phyloP scores from a whole-genome alignment of 208 protist species.

The Trypanosoma mega region DNA sequence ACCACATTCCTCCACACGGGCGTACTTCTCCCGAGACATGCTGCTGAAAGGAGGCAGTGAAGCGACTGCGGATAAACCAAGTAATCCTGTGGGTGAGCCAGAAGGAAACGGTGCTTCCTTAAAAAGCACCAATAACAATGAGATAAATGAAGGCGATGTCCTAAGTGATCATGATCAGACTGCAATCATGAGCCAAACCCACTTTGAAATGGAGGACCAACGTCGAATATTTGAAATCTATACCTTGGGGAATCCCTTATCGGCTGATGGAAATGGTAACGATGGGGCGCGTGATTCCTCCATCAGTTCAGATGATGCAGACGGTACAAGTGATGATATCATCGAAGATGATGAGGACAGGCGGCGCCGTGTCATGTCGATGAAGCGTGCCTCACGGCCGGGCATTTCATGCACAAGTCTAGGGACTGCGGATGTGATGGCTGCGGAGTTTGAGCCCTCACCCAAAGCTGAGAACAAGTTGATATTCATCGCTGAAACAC shows the following conservation, averaged over 20 bases:
- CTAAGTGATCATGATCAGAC: no score
- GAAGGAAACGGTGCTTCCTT: no score
- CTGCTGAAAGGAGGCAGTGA: no score
- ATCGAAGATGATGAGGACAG: constrained; percentile 52
- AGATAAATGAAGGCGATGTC: no score
- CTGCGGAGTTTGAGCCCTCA: constrained; percentile 41
- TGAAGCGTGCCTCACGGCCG: constrained; percentile 45
- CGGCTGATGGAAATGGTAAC: neutral
- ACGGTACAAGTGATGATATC: constrained; percentile 8
- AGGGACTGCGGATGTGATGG: constrained; percentile 42
- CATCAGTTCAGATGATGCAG: neutral
- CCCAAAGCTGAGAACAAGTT: constrained; percentile 63
- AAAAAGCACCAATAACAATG: no score
- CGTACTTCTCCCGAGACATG: neutral
- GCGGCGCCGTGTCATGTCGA: constrained; percentile 37
- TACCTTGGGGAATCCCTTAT: no score
- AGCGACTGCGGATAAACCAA: neutral
- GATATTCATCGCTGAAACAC: constrained; percentile 41
- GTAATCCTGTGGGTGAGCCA: constrained; percentile 5
- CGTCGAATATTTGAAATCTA: no score
- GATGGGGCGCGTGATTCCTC: no score
- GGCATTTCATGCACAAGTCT: constrained; percentile 49
- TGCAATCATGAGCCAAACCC: no score
- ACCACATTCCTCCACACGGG: constrained; percentile 1
- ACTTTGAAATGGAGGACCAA: no score